Evolutionary conservation across 148 eudicot species (phyloP), one percentile per base, ranked within the genome.

Genomic region (Persicaria maculosa): DNA sequence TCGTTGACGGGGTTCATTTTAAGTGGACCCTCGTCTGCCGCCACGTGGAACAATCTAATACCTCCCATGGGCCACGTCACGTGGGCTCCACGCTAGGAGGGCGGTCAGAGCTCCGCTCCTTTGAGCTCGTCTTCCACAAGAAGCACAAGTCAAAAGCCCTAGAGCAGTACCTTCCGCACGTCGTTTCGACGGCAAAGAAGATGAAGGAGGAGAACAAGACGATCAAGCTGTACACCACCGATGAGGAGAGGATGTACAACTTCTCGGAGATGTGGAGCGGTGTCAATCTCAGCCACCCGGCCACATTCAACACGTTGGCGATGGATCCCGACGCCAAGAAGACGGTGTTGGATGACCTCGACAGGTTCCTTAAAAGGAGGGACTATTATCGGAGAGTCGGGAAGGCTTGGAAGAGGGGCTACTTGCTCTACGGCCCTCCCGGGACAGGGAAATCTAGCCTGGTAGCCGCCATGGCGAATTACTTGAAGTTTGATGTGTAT

Each of bases 381-480:
- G 90, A 89, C 48, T 85, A 75, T 6, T 89, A 86, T 45, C 47
- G 71, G 77, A 78, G 62, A 7, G 83, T 85, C 0, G 93, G 90
- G n/a, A 89, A 86, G 86, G 88, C 88, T 1, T 86, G 93, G 93
- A 89, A 89, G 78, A 78, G 93, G 59, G 93, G 93, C 14, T 89
- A 86, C 68, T 58, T 89, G 74, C 48, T 89, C 80, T 89, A 83
- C 20, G 88, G 92, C 0, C 90, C 90, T 0, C 85, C 88, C 0
- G 92, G 90, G 74, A 88, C 90, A 0, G 92, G 92, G 4, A 88
- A 88, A 44, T 86, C 92, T 6, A 88, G 88, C 80, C 77, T 88
- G 81, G 83, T 86, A 0, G 92, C 89, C 0, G 92, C 92, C 0
- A 84, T 88, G 80, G 88, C 92, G 8, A 88, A 88, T 74, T 73